Conservation (phyloP, 2,329 filamentous ascomycete species). For the Aspergillus calidoustus region DNA sequence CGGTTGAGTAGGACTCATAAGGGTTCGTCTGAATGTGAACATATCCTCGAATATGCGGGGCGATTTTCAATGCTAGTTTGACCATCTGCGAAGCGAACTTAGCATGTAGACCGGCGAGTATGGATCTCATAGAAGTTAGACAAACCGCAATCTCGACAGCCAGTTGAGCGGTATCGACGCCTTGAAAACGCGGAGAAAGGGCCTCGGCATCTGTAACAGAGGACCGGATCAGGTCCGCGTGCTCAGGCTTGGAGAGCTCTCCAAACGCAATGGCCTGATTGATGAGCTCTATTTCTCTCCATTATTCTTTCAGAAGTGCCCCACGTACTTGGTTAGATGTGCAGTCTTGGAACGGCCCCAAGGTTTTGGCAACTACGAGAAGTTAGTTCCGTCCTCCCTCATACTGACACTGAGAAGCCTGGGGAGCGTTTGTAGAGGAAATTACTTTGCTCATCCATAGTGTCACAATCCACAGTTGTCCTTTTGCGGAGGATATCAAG, state of each 20-base stretch:
- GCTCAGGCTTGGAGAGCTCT: conserved; percentile 51
- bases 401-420: not conserved
- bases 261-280: conserved; percentile 55
- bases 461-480: conserved; percentile 58
- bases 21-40: conserved; percentile 67
- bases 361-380: conserved; percentile 47
- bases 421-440: not conserved
- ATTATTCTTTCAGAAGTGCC: not conserved
- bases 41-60: conserved; percentile 55
- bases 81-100: conserved; percentile 54
- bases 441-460: conserved; percentile 54
- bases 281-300: not conserved
- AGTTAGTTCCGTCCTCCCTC: not conserved
- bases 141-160: conserved; percentile 61
- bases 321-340: conserved; percentile 58
- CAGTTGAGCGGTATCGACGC: conserved; percentile 51
- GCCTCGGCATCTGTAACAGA: conserved; percentile 33
- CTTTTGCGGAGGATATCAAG: conserved; percentile 51
- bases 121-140: too few relatives aligned
- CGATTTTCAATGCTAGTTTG: conserved; percentile 58
- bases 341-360: conserved; percentile 58
- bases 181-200: conserved; percentile 45
- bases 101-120: not conserved
- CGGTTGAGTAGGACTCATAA: conserved; percentile 56
- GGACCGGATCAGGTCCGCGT: conserved; percentile 32